phyloP scores from a whole-genome alignment of 2,329 filamentous ascomycete species.

The Penicillium sp. region DNA sequence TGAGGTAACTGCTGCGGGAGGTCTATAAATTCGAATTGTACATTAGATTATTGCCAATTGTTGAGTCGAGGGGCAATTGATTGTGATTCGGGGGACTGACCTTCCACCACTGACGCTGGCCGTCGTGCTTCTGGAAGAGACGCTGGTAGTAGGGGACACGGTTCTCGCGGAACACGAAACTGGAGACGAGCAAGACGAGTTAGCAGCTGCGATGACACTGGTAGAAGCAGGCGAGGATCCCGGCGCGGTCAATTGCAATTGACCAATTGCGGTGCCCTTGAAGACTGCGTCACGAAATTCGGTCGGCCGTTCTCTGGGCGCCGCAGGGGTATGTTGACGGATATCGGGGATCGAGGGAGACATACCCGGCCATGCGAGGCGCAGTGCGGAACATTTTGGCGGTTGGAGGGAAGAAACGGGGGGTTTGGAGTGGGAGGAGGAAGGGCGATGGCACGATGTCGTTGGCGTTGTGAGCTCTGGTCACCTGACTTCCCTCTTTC shows the following conservation, averaged over 20 bases:
- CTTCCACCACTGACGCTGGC: slow-evolving; percentile 70
- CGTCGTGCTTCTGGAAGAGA: slow-evolving; percentile 69
- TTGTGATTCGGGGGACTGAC: slow-evolving; percentile 51
- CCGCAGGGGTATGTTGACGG: slow-evolving; percentile 5
- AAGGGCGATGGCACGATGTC: slow-evolving; percentile 34
- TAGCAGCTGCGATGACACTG: slow-evolving; percentile 17
- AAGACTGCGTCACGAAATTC: slow-evolving; percentile 18
- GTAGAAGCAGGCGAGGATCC: neutral
- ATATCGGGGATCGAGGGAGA: slow-evolving; percentile 16
- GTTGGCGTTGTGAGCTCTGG: slow-evolving; percentile 32
- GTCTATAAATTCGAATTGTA: slow-evolving; percentile 44
- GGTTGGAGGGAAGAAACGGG: slow-evolving; percentile 29
- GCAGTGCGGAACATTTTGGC: slow-evolving; percentile 48
- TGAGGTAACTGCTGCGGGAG: slow-evolving; percentile 59
- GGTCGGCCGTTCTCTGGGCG: slow-evolving; percentile 18
- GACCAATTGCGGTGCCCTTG: slow-evolving; percentile 19
- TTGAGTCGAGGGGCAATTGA: neutral
- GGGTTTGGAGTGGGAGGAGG: slow-evolving; percentile 27
- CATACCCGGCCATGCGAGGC: slow-evolving; percentile 50
- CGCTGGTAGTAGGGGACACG: slow-evolving; percentile 70
- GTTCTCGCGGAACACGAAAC: slow-evolving; percentile 67
- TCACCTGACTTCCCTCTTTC: slow-evolving; percentile 38
- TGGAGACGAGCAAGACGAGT: slow-evolving; percentile 26
- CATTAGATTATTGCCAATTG: slow-evolving; percentile 21
- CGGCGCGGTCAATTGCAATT: slow-evolving; percentile 15